Evolutionary conservation across 1,284 basidiomycete genomes (phyloP), one percentile per base, ranked within the genome.

Genomic region (Leccinum angustisporum): DNA sequence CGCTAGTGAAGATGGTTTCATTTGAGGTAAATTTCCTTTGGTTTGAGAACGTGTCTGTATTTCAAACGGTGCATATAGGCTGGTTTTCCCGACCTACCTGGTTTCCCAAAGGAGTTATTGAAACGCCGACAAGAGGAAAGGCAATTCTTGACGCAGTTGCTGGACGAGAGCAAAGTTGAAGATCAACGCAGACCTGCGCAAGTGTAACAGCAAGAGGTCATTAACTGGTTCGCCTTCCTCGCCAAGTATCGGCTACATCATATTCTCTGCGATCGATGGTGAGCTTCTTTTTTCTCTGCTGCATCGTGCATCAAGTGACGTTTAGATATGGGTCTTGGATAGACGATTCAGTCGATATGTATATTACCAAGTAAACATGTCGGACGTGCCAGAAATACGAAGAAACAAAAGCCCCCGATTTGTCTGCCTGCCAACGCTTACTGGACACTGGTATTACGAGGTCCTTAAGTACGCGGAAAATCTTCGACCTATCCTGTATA

Each of bases 161-260:
- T 99, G 31, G 96, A 97, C 71, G 95, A 95, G 16, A 92, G 85
- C 70, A 98, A 98, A 75, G 95, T 98, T 5, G 93, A 96, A 82
- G 55, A 92, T 99, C 81, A 95, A 97, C 64, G 95, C 95, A 43
- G 95, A 98, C 69, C 81, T 99, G 56, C 89, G 97, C 61, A 95
- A 95, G 75, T 99, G 27, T 27, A 99, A 73, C 97, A 99, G 76
- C 92, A 94, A 75, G 97, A 99, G 64, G 97, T 97, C 52, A 94
- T 99, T 68, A 98, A 95, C 75, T 99, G 97, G 97, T 83, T 99
- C 54, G 97, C 97, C 1, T 99, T 99, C 81, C 82, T 99, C 51
- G 92, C 95, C 33, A 94, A 97, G 76, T 98, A 97, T 72, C 97
- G 99, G 74, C 79, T 99, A 5, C 97, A 99, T 75, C 97, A 97